Evolutionary conservation across 352 stramenopile genomes (phyloP), one percentile per base, ranked within the genome.

Genomic region (Phytophthora vignae): DNA sequence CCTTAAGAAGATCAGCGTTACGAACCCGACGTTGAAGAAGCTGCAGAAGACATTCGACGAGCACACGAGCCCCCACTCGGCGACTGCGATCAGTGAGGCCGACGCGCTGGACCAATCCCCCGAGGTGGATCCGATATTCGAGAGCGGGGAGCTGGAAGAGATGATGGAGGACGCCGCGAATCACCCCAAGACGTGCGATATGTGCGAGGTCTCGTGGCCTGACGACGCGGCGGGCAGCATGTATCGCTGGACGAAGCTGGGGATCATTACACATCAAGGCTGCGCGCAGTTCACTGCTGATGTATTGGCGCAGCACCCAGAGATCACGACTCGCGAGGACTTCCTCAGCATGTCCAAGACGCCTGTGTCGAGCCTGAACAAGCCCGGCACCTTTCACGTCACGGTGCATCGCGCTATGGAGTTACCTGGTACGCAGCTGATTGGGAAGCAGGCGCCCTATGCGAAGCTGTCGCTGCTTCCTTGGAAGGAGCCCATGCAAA

Each of bases 401-500:
- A 93, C 83, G 4, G 86, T 94, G 14, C 77, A 91, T 67, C 82
- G 87, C 3, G 88, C 88, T 1, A 91, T 90, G 69, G 88, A 95
- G 59, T 60, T 95, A 1, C 86, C 86, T 3, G 85, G 85, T 1
- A 84, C 78, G 0, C 88, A 93, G 33, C 33, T 93, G 1, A 74
- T 93, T 29, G 88, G 88, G 3, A 90, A 87, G 4, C 82, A 88
- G 53, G 78, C 80, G 19, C 88, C 88, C 14, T 95, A 95, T 50
- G 84, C 84, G 2, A 93, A 87, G 64, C 55, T 95, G 31, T 92
- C 88, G 11, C 62, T 95, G 38, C 68, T 95, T 49, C 88, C 88
- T 6, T 96, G 90, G 90, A 95, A 96, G 52, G 90, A 96, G 64
- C 87, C 90, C 0, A 74, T 90, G 52, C 88, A 95, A 65, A 96